Base-by-base conservation (phyloP, 1,284 basidiomycete genomes). In the Rhodotorula sp. region DNA sequence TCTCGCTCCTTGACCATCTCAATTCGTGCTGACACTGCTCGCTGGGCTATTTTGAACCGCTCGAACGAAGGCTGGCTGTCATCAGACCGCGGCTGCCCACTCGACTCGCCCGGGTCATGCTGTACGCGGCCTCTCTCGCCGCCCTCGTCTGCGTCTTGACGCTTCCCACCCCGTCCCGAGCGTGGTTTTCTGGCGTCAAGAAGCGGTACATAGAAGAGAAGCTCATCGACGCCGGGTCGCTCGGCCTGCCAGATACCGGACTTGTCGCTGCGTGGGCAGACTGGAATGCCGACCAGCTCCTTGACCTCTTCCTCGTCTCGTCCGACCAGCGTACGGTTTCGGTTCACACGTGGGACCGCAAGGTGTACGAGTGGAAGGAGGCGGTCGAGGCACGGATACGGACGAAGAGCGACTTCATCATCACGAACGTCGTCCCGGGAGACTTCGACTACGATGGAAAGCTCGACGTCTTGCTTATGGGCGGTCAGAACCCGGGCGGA, bases 201-300 rank as follows among this genome's bases (percentile, higher is more conserved):
- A 78, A 94, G 79, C 85, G 91, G 53, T 96, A 94, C 83, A 88
- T 86, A n/a, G 87, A 88, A 63, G 94, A 95, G 76, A 86, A 89
- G 0, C 84, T 98, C 57, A 84, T 96, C 69, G 84, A 87, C 73
- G 89, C 92, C 1, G 94, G 93, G 2, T 81, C 86, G 0, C 83
- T 96, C 75, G 94, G 94, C 1, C 81, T 99, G 26, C 75, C 74
- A 26, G 84, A 79, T 26, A 72, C 87, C 51, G 87, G 86, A 30
- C 85, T 90, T 65, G 85, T 96, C 37, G 85, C 91, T 59, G 94
- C 94, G 2, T 90, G 94, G 77, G 95, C 92, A 40, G 95, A 99
- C 81, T 94, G 92, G 80, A 88, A 97, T 79, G 94, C 91, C 8
- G 94, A 98, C 80, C 93, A 96, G 79, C 91, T 91, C 92, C 80